These are phyloP conservation scores for Monosporascus sp. DNA, from an alignment of 2,329 filamentous ascomycete genomes.

Conservation along the genomic window DNA sequence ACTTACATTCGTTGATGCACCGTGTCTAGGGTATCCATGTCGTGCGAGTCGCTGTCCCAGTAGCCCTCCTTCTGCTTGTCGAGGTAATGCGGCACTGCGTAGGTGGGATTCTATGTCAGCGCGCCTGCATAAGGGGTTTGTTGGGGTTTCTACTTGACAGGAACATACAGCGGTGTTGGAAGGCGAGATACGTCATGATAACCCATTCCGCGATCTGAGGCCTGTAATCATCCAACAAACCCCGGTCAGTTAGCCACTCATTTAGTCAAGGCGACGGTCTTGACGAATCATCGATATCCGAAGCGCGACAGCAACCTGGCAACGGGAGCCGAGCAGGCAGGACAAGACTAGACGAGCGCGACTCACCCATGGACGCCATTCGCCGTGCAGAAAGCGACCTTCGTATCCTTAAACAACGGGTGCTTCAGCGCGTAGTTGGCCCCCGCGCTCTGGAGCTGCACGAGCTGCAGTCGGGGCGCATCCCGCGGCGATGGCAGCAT, in stretches of 20 bases:
- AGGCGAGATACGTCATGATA: conserved; percentile 43
- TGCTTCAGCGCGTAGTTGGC: conserved; percentile 42
- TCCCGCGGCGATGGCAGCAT: conserved; percentile 36
- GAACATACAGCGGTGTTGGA: conserved; percentile 40
- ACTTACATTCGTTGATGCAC: conserved; percentile 45
- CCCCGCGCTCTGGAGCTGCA: conserved; percentile 51
- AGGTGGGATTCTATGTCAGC: background rate
- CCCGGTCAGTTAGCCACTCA: background rate
- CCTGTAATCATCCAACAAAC: conserved; percentile 21
- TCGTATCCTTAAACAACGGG: conserved; percentile 43
- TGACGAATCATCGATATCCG: background rate
- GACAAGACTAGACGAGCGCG: background rate
- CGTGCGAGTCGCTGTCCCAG: conserved; percentile 33
- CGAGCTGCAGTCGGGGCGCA: conserved; percentile 43
- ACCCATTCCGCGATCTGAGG: conserved; percentile 55
- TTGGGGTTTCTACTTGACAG: too few species aligned
- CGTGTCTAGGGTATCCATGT: conserved; percentile 37
- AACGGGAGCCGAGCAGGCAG: too few species aligned
- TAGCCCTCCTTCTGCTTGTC: conserved; percentile 36
- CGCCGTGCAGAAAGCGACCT: conserved; percentile 47
- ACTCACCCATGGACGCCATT: conserved; percentile 54
- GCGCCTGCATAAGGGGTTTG: background rate
- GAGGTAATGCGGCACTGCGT: conserved; percentile 38
- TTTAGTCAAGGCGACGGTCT: too few species aligned
- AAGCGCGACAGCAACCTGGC: background rate